Evolutionary conservation across 495 filamentous ascomycete species (phyloP).

Genomic region (Penicillium cataractarum): DNA sequence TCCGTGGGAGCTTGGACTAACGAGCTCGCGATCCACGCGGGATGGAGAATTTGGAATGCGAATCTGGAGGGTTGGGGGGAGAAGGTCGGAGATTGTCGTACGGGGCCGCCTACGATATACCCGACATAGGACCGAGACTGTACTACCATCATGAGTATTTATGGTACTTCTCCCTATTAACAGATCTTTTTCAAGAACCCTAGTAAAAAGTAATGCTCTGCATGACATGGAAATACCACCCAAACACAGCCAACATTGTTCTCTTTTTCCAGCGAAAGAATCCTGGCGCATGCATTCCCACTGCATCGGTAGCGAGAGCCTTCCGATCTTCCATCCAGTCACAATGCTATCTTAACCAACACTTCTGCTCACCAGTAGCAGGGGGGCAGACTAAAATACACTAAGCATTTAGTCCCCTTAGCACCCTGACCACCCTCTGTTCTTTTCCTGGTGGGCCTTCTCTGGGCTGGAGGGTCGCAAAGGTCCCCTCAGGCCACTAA

Average conservation of each 20-base stretch:
- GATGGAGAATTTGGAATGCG: slow-evolving; percentile 19
- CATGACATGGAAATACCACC: background rate
- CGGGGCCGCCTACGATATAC: background rate
- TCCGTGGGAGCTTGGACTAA: slow-evolving; percentile 29
- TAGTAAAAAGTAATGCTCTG: too few species aligned
- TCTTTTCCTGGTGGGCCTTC: background rate
- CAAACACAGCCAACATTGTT: background rate
- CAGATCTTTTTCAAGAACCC: too few species aligned
- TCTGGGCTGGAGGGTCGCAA: background rate
- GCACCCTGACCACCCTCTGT: slow-evolving; percentile 2
- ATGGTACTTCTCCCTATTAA: too few species aligned
- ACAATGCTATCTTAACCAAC: slow-evolving; percentile 7
- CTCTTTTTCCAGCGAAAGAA: background rate
- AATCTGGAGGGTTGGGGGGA: slow-evolving; percentile 1
- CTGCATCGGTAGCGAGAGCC: slow-evolving; percentile 20
- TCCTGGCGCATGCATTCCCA: slow-evolving; percentile 1
- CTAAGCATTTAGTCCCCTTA: slow-evolving; percentile 12
- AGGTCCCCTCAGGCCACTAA: background rate
- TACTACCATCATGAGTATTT: background rate
- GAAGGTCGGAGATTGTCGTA: slow-evolving; percentile 7
- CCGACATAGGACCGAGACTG: background rate
- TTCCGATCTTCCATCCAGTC: slow-evolving; percentile 4
- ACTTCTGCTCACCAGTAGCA: background rate
- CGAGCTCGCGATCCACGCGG: background rate
- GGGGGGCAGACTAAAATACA: slow-evolving; percentile 3